A percentile compares a stretch with the other conserved stretches of the same genome.
Evolutionary conservation across 129 eudicot species (phyloP).

Genomic region (Kitagawia praeruptora): DNA sequence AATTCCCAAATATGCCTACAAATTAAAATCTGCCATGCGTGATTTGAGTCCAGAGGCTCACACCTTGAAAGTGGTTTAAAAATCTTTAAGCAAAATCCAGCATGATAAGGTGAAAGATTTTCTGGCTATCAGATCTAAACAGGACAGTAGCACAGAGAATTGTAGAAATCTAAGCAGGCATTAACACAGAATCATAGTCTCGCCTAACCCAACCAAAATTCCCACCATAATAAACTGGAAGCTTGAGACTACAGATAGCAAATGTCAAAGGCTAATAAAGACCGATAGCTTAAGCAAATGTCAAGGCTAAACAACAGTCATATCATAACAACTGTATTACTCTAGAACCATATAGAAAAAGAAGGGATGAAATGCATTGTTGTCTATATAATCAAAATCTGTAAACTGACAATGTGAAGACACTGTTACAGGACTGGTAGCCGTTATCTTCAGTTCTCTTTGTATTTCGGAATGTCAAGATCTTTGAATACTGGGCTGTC

Average conservation of each 20-base stretch:
- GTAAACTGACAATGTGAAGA: not conserved
- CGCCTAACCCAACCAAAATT: not conserved
- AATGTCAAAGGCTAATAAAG: not conserved
- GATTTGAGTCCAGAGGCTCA: too few species aligned
- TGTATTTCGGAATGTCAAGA: slow-evolving; percentile 63
- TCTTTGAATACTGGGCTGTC: slow-evolving; percentile 75
- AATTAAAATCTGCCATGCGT: too few species aligned
- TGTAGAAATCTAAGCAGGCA: not conserved
- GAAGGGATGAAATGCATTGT: not conserved
- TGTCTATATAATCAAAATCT: slow-evolving; percentile 5
- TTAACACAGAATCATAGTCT: not conserved
- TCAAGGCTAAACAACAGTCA: not conserved
- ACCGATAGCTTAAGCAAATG: slow-evolving; percentile 1
- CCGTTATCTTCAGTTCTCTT: slow-evolving; percentile 19
- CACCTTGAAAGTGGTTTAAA: not conserved
- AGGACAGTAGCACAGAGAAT: not conserved
- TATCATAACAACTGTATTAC: not conserved
- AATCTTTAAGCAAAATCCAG: not conserved
- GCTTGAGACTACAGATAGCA: not conserved
- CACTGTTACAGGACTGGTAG: not conserved
- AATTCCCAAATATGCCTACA: too few species aligned
- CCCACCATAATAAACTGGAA: not conserved
- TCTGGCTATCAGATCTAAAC: not conserved
- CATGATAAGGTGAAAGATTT: not conserved
- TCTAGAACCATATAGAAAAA: not conserved